Conservation (phyloP, 768 basidiomycete genomes). For the Russula olivacea region DNA sequence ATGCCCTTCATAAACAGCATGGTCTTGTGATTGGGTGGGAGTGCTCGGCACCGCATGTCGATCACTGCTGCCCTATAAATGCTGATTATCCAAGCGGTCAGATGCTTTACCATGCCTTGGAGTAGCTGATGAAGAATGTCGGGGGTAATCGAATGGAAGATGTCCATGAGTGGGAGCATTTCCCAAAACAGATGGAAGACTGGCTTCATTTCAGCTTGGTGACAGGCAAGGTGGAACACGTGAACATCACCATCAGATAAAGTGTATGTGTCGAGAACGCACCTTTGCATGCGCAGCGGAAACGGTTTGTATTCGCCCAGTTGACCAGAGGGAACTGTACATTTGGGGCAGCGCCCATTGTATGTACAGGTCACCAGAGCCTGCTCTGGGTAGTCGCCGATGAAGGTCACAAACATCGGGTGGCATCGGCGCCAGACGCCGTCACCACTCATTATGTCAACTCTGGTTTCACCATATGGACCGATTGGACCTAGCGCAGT, state of each 20-base stretch:
- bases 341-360: neutral
- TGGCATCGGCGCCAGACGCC: too few species aligned
- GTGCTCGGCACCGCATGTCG: conserved; percentile 21
- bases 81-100: neutral
- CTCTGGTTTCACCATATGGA: too few species aligned
- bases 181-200: conserved; percentile 27
- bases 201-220: conserved; percentile 25
- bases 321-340: neutral
- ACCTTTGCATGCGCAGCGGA: too few species aligned
- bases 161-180: too few species aligned
- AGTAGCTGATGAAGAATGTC: neutral
- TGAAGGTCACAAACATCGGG: too few species aligned
- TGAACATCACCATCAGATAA: neutral
- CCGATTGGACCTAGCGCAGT: too few species aligned
- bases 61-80: conserved; percentile 10
- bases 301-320: neutral
- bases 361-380: too few species aligned
- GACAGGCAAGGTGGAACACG: too few species aligned
- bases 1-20: conserved; percentile 28
- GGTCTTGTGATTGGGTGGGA: conserved; percentile 28
- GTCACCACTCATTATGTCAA: too few species aligned
- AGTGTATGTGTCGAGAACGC: neutral
- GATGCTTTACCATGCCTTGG: neutral
- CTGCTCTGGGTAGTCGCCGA: too few species aligned
- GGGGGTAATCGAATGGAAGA: too few species aligned